These are phyloP conservation scores for Zymoseptoria crescenta DNA, from an alignment of 2,329 filamentous ascomycete genomes.

Conservation along the genomic window DNA sequence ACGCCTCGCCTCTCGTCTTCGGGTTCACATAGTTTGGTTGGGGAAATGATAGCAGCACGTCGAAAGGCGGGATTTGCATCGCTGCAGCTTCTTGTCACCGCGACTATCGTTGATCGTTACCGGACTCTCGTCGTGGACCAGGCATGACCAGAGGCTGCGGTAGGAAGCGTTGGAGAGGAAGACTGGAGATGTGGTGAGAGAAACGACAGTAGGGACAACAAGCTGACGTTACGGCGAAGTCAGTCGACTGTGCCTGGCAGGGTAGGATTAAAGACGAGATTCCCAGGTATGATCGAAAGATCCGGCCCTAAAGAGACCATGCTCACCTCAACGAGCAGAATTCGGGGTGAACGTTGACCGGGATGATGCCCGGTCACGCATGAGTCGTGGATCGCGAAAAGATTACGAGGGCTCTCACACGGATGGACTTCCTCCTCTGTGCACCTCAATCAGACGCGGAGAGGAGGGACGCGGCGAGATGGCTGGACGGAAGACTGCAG, in stretches of 20 bases:
- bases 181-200: not conserved
- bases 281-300: not conserved
- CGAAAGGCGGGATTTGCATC: constrained; percentile 23
- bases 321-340: not conserved
- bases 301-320: not conserved
- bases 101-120: not conserved
- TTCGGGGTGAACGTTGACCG: not conserved
- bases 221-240: not conserved
- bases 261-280: not conserved
- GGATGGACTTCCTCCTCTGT: not conserved
- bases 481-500: not conserved
- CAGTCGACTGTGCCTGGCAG: not conserved
- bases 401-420: not conserved
- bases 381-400: not conserved
- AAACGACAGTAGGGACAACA: not conserved
- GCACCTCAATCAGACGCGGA: not conserved
- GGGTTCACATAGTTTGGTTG: constrained; percentile 37
- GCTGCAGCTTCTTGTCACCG: not conserved
- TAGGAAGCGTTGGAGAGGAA: not conserved
- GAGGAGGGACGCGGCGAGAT: not conserved
- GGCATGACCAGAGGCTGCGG: not conserved
- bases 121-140: not conserved
- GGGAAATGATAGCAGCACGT: constrained; percentile 33
- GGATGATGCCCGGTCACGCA: not conserved
- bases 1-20: constrained; percentile 31